Percentiles rank a stretch among this genome's conserved stretches.
Conservation (phyloP, 2,329 filamentous ascomycete genomes). For the Microdochium paspali region DNA sequence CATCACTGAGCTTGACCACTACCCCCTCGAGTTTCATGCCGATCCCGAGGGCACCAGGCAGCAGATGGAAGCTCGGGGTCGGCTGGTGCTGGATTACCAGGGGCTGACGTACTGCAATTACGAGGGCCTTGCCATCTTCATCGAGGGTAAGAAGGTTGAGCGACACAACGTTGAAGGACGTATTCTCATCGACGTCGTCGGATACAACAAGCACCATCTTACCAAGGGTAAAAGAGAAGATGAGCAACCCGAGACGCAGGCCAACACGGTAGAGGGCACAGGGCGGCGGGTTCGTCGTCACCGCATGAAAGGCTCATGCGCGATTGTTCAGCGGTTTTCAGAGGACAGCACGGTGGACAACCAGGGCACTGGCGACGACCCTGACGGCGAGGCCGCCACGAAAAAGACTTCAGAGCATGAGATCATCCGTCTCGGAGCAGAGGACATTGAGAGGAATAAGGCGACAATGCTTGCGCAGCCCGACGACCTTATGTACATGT, state of each 20-base stretch:
- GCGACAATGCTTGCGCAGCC: slow-evolving; percentile 25
- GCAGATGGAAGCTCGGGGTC: slow-evolving; percentile 22
- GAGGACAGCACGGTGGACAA: slow-evolving; percentile 1
- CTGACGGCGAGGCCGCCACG: too few species aligned
- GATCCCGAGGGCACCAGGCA: neutral
- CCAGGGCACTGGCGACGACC: neutral
- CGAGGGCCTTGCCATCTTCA: slow-evolving; percentile 26
- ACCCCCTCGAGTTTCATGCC: neutral
- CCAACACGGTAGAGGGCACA: slow-evolving; percentile 6
- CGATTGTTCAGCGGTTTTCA: neutral
- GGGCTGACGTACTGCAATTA: slow-evolving; percentile 30
- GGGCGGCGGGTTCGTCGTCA: slow-evolving; percentile 2
- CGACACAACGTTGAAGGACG: slow-evolving; percentile 21
- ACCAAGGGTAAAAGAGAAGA: slow-evolving; percentile 24
- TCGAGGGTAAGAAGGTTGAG: slow-evolving; percentile 4
- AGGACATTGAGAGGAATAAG: slow-evolving; percentile 27
- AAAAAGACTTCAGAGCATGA: slow-evolving; percentile 5
- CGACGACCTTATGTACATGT: slow-evolving; percentile 29
- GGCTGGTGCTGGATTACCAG: slow-evolving; percentile 29
- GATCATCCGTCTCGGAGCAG: slow-evolving; percentile 15
- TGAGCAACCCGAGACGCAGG: slow-evolving; percentile 17
- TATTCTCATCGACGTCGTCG: slow-evolving; percentile 28
- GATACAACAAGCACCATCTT: slow-evolving; percentile 31
- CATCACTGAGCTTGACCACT: slow-evolving; percentile 22
- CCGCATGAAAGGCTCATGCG: neutral